Base-by-base conservation (phyloP, 225 moss, liverwort and hornwort species). In the Rhytidiadelphus loreus region DNA sequence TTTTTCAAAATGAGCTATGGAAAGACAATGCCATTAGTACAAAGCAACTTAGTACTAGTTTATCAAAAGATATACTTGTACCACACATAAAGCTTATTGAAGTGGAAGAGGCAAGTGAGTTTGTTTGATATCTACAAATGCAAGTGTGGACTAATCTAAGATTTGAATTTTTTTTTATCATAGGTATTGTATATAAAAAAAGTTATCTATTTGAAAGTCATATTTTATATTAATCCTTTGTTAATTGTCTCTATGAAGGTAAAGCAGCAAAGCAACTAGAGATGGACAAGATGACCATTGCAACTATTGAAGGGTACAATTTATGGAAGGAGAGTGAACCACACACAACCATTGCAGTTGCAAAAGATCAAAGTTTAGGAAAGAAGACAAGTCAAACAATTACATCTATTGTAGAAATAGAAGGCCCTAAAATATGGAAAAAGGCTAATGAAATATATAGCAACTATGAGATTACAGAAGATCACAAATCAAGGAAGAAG, bases 61-160 rank as follows among this genome's bases (percentile, higher is more conserved):
- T 64, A 44, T 41, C 14, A 32, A 20, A 83, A 78, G 28, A 79
- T 52, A 25, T 21, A 10, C 46, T 69, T 11, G 16, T 61, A 58
- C 44, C 65, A 12, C 29, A 0, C 0, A 1, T 23, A 33, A 48
- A n/a, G 22, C 12, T 78, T 39, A 2, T 50, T 65, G 24, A 82
- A 73, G 44, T 21, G 0, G 26, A 86, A 82, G 76, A 88, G n/a
- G 23, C 9, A 77, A 41, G 81, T 89, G 37, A 72, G 44, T 86
- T n/a, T 71, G 28, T n/a, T 58, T 46, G 61, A 58, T 53, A 76
- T 76, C 12, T 21, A 70, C 37, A 82, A 61, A 39, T 39, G 28
- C 10, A 57, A 6, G 30, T 58, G 20, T 0, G 0, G 3, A 41
- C 2, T 41, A 59, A 59, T 0, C 5, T 20, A 41, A 41, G 2